These are phyloP conservation scores for Epichloe festucae DNA, from an alignment of 2,329 filamentous ascomycete species.

Conservation along the genomic window DNA sequence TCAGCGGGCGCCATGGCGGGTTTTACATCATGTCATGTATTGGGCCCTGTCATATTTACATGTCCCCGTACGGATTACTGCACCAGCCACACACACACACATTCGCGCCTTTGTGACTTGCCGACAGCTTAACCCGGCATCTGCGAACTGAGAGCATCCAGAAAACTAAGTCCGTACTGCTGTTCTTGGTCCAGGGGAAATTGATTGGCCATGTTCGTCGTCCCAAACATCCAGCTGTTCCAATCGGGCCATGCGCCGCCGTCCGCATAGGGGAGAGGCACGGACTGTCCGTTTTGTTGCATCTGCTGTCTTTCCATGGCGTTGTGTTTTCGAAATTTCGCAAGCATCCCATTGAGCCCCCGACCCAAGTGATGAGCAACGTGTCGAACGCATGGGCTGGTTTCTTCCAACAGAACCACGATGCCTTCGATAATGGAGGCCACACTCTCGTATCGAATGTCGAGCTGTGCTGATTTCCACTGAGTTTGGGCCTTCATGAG, in stretches of 20 bases:
- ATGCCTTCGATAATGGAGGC: constrained; percentile 14
- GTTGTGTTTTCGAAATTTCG: constrained; percentile 14
- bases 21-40: too few species aligned
- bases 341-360: constrained; percentile 17
- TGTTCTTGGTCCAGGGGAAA: constrained; percentile 12
- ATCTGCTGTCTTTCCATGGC: constrained; percentile 5
- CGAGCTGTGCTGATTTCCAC: constrained; percentile 16
- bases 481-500: constrained; percentile 20
- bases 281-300: background rate
- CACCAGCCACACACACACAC: background rate
- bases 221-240: constrained; percentile 17
- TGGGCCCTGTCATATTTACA: background rate
- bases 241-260: constrained; percentile 8
- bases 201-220: constrained; percentile 4
- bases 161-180: constrained; percentile 11
- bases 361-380: constrained; percentile 17
- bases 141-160: constrained; percentile 15
- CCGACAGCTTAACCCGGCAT: constrained; percentile 10
- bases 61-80: too few species aligned
- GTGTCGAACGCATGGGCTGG: constrained; percentile 15
- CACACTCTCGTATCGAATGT: constrained; percentile 19
- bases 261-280: background rate
- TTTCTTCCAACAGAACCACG: constrained; percentile 13
- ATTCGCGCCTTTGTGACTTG: background rate
- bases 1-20: too few species aligned